Conservation (phyloP, 805 yeast genomes). For the Gaillardinia entomophila region DNA sequence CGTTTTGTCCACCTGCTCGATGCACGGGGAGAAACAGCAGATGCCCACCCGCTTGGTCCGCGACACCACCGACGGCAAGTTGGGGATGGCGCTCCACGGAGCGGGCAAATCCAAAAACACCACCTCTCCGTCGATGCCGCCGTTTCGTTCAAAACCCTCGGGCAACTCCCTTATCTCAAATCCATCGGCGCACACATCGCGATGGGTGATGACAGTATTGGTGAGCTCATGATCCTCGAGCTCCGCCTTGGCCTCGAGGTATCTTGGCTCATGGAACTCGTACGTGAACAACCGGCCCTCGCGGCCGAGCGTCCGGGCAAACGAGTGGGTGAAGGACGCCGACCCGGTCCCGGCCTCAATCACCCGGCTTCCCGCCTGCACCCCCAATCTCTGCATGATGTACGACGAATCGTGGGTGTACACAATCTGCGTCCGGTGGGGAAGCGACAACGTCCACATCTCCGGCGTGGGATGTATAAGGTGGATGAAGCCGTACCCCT, state of each 20-base stretch:
- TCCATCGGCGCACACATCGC: constrained; percentile 90
- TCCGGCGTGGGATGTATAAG: constrained; percentile 90
- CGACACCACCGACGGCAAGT: constrained; percentile 55
- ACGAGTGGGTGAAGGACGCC: constrained; percentile 90
- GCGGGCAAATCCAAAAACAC: constrained; percentile 91
- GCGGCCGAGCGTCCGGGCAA: constrained; percentile 68
- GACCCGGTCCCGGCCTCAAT: constrained; percentile 99
- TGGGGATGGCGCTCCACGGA: constrained; percentile 94
- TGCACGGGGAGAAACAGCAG: constrained; percentile 97
- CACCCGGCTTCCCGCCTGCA: constrained; percentile 69
- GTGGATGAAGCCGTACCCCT: constrained; percentile 81
- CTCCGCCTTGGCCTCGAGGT: constrained; percentile 70
- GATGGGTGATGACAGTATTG: constrained; percentile 68
- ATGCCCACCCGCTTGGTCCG: constrained; percentile 52
- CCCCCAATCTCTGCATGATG: constrained; percentile 74
- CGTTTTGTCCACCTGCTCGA: constrained; percentile 91
- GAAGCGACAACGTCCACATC: constrained; percentile 91
- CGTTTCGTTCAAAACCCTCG: constrained; percentile 11
- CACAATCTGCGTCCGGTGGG: constrained; percentile 96
- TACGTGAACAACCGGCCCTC: constrained; percentile 70
- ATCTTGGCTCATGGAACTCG: constrained; percentile 89
- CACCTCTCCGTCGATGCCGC: constrained; percentile 54
- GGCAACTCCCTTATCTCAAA: constrained; percentile 48
- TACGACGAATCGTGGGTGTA: constrained; percentile 94
- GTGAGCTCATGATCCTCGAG: constrained; percentile 65